Percentiles rank a stretch among this genome's conserved stretches.
These are phyloP conservation scores for Nakazawaea populi DNA, from an alignment of 805 yeast genomes.

Conservation along the genomic window DNA sequence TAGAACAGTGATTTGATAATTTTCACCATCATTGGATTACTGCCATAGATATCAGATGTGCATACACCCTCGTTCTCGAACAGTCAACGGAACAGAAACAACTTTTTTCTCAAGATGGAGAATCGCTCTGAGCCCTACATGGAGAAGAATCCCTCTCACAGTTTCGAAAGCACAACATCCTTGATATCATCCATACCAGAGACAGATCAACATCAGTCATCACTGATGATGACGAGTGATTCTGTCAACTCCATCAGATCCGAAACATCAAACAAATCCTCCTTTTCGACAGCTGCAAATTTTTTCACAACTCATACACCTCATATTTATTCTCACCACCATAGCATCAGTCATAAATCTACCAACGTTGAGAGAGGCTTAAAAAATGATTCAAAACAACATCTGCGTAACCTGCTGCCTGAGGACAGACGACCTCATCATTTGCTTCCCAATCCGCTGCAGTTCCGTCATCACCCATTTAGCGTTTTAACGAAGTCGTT, in stretches of 20 bases:
- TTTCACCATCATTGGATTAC: neutral
- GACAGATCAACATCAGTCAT: neutral
- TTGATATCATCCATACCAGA: neutral
- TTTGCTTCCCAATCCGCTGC: neutral
- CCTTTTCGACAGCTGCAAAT: constrained; percentile 3
- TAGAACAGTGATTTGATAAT: too few species aligned
- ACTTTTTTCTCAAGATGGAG: neutral
- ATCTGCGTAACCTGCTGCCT: neutral
- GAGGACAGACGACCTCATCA: neutral
- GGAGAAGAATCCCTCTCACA: neutral
- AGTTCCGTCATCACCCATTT: neutral
- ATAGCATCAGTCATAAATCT: neutral
- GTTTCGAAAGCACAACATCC: neutral
- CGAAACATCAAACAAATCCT: neutral
- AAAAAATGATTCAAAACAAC: neutral
- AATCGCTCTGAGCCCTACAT: neutral
- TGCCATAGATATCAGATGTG: neutral
- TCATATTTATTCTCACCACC: neutral
- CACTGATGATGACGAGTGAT: neutral
- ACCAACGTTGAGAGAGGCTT: neutral
- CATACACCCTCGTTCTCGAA: neutral
- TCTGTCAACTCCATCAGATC: neutral
- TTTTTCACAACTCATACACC: constrained; percentile 5
- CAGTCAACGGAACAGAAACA: neutral
- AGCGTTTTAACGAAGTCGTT: neutral